Conservation (phyloP, 306 rosid species). For the Astragalus glycyphyllos region DNA sequence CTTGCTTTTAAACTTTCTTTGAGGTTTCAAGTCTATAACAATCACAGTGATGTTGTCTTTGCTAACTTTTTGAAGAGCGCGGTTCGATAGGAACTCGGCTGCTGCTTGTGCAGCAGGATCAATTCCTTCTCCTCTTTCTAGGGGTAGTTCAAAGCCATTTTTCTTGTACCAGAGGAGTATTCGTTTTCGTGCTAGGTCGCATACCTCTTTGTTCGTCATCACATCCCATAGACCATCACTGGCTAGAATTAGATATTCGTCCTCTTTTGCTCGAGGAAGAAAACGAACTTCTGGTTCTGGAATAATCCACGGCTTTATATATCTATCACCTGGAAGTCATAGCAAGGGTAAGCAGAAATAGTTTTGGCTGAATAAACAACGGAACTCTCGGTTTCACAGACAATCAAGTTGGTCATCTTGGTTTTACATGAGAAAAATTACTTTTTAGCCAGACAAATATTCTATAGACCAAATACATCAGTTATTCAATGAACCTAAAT, state of each 20-base stretch:
- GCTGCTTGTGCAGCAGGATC: slow-evolving; percentile 98
- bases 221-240: slow-evolving; percentile 88
- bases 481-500: no score
- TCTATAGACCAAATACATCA: no score
- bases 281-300: slow-evolving; percentile 91
- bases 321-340: slow-evolving; percentile 54
- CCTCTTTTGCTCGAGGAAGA: slow-evolving; percentile 79
- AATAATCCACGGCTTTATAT: slow-evolving; percentile 80
- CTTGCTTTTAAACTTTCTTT: slow-evolving; percentile 83
- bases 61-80: slow-evolving; percentile 61
- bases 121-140: slow-evolving; percentile 65
- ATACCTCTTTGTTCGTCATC: slow-evolving; percentile 82
- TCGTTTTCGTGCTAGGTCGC: slow-evolving; percentile 81
- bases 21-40: slow-evolving; percentile 87
- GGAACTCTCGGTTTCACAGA: slow-evolving; percentile 1
- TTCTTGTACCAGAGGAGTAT: slow-evolving; percentile 90
- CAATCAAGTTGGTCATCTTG: not conserved
- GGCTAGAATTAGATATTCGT: slow-evolving; percentile 68
- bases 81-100: slow-evolving; percentile 76
- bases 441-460: no score
- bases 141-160: slow-evolving; percentile 56
- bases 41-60: slow-evolving; percentile 82
- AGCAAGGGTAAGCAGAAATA: slow-evolving; percentile 28
- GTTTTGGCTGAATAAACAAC: slow-evolving; percentile 22
- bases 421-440: not conserved